A percentile compares a stretch with the other conserved stretches of the same genome.
phyloP scores from a whole-genome alignment of 2,329 filamentous ascomycete species.

The Aureobasidium sp. region DNA sequence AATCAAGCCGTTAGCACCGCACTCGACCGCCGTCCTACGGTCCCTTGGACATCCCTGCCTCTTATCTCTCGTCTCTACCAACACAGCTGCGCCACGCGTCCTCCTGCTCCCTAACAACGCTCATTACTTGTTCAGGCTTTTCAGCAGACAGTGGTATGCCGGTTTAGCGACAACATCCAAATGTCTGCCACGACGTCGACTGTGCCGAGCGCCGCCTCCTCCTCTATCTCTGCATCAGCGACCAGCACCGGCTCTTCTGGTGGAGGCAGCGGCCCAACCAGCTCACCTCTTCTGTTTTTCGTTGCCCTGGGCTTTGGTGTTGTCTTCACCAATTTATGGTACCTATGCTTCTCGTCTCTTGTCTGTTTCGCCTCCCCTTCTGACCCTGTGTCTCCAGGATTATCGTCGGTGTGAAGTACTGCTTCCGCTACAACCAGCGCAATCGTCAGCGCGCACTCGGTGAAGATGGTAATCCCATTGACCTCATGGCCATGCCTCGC shows the following conservation, averaged over 20 bases:
- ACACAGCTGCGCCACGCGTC: neutral
- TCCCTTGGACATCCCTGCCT: neutral
- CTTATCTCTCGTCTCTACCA: neutral
- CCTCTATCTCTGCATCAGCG: conserved; percentile 16
- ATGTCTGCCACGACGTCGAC: conserved; percentile 10
- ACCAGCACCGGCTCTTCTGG: conserved; percentile 17
- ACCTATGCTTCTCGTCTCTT: conserved; percentile 33
- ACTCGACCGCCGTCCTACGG: neutral
- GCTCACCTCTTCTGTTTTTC: conserved; percentile 78
- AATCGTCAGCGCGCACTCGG: conserved; percentile 71
- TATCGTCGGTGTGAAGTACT: conserved; percentile 98
- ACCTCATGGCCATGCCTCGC: conserved; percentile 73
- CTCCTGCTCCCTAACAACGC: neutral
- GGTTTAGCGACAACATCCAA: neutral
- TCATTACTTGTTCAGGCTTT: neutral
- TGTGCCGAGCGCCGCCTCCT: neutral
- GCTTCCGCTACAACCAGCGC: conserved; percentile 94
- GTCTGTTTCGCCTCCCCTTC: neutral
- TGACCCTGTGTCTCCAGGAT: conserved; percentile 55
- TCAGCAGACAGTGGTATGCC: neutral
- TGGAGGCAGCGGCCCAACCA: conserved; percentile 44
- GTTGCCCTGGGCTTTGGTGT: conserved; percentile 95
- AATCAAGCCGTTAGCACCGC: neutral
- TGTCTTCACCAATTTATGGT: conserved; percentile 98
- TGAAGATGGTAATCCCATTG: conserved; percentile 75